Percentiles rank a stretch among this genome's conserved stretches.
phyloP scores from a whole-genome alignment of 371 early-diverging fungal genomes.

The Sporodiniella umbellata region DNA sequence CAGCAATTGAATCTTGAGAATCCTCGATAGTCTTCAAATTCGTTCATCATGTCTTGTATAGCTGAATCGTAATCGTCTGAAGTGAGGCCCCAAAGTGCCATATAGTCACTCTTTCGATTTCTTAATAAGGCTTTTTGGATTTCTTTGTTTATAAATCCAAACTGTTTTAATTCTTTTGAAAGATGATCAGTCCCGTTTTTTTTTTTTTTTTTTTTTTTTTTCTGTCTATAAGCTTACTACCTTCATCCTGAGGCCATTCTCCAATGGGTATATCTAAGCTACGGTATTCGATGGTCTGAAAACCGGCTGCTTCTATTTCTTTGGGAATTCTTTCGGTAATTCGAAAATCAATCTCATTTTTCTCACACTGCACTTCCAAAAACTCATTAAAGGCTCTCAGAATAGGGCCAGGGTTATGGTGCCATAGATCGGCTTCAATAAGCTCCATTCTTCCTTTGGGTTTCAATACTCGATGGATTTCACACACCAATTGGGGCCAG shows the following conservation, averaged over 20 bases:
- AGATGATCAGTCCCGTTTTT: too few species aligned
- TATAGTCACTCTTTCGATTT: slow-evolving; percentile 35
- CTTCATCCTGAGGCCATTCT: slow-evolving; percentile 46
- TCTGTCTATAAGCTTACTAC: too few species aligned
- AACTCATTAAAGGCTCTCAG: slow-evolving; percentile 42
- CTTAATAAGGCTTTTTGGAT: slow-evolving; percentile 35
- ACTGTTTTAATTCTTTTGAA: slow-evolving; percentile 38
- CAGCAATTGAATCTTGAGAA: slow-evolving; percentile 43
- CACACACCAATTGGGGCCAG: slow-evolving; percentile 31
- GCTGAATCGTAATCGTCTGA: slow-evolving; percentile 45
- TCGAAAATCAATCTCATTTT: slow-evolving; percentile 30
- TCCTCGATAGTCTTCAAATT: slow-evolving; percentile 48
- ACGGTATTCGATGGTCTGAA: slow-evolving; percentile 20
- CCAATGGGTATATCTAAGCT: slow-evolving; percentile 43
- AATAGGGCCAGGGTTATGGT: slow-evolving; percentile 47
- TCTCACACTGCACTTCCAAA: slow-evolving; percentile 29
- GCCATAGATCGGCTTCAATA: slow-evolving; percentile 38
- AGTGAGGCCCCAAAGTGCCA: slow-evolving; percentile 35
- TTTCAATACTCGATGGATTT: slow-evolving; percentile 39
- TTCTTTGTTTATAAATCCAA: slow-evolving; percentile 50
- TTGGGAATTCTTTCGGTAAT: slow-evolving; percentile 26
- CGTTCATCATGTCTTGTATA: slow-evolving; percentile 37
- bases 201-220: too few species aligned
- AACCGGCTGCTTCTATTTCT: slow-evolving; percentile 23
- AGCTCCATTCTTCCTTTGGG: slow-evolving; percentile 44